Evolutionary conservation across 2,329 filamentous ascomycete species (phyloP).

Genomic region (Chaetomium olivaceum): DNA sequence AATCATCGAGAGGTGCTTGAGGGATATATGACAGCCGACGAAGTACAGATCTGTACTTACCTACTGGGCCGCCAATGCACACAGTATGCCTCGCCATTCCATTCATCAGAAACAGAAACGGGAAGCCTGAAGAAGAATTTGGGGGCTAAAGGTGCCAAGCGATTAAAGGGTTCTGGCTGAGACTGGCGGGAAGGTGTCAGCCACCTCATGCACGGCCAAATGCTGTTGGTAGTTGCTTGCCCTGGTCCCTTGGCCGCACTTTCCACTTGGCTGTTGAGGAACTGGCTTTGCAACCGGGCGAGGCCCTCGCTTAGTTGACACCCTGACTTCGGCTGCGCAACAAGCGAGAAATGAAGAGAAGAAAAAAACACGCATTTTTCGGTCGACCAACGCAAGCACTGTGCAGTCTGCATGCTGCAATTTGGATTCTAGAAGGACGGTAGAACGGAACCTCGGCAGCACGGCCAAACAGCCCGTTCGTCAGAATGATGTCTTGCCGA

Average conservation of each 20-base stretch:
- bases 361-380: neutral
- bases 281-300: neutral
- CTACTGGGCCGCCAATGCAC: too few species aligned
- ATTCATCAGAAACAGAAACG: too few species aligned
- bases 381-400: neutral
- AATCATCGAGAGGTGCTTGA: too few species aligned
- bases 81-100: too few species aligned
- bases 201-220: slow-evolving; percentile 3
- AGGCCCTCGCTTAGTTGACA: neutral
- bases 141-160: neutral
- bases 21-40: neutral
- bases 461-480: neutral
- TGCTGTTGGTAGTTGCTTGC: slow-evolving; percentile 9
- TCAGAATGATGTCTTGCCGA: too few species aligned
- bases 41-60: too few species aligned
- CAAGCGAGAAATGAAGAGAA: slow-evolving; percentile 7
- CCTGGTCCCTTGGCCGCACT: neutral
- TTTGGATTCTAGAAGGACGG: slow-evolving; percentile 2
- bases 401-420: neutral
- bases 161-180: neutral
- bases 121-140: too few species aligned
- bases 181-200: neutral
- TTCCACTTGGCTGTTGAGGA: neutral
- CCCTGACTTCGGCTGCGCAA: slow-evolving; percentile 7
- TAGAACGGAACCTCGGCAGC: slow-evolving; percentile 3